Evolutionary conservation across 2,329 filamentous ascomycete species (phyloP).

Genomic region (Colletotrichum sidae): DNA sequence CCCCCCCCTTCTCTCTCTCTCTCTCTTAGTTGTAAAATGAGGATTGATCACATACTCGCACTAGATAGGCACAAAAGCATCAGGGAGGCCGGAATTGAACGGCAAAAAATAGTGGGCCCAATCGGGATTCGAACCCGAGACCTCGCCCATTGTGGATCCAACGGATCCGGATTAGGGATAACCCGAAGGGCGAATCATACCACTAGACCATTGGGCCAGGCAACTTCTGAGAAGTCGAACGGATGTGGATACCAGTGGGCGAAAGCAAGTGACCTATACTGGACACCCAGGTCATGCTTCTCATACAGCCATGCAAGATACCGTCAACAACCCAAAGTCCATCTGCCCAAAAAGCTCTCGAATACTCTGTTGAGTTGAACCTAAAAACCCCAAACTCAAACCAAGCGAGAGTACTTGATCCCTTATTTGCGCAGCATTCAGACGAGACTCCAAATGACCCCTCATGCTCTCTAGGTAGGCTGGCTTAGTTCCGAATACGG

Average conservation of each 20-base stretch:
- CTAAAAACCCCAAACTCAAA: background rate
- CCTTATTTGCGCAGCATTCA: too few species aligned
- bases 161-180: conserved; percentile 2
- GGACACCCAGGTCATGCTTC: rapidly evolving
- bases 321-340: too few species aligned
- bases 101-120: conserved; percentile 8
- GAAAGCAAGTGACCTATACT: background rate
- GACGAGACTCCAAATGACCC: too few species aligned
- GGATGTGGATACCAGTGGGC: background rate
- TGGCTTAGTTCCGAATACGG: background rate
- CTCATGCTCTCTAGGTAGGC: too few species aligned
- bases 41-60: background rate
- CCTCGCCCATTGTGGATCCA: conserved; percentile 30
- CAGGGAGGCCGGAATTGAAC: background rate
- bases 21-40: too few species aligned
- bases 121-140: conserved; percentile 35
- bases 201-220: conserved; percentile 36
- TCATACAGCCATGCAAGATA: background rate
- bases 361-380: too few species aligned
- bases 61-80: background rate
- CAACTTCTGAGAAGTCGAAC: conserved; percentile 3
- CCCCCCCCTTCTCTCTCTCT: too few species aligned
- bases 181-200: conserved; percentile 38
- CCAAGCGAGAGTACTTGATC: too few species aligned
- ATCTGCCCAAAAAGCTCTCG: too few species aligned